Base-by-base conservation (phyloP, 306 rosid species). In the Glycine latifolia region DNA sequence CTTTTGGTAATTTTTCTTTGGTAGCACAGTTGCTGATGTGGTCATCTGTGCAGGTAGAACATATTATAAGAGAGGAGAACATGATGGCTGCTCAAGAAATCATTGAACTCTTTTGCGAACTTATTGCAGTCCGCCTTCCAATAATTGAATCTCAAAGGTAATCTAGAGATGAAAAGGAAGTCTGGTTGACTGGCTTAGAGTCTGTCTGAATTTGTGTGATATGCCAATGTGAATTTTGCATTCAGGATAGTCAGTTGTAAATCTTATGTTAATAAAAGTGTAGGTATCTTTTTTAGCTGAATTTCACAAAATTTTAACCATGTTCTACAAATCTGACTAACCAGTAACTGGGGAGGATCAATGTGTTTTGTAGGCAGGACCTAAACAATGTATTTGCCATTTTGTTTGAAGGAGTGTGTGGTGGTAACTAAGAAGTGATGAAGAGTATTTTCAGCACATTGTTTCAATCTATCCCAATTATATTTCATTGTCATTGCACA, bases 51-150 rank as follows among this genome's bases (percentile, higher is more conserved):
- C 90, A 95, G 99, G 96, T 95, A 10, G 98, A 95, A 77, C 99
- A 95, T 89, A 91, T 95, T 75, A 87, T 93, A 74, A 89, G 97
- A 83, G 99, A 95, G 84, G 98, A 95, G 92, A 95, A 93, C 67
- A 95, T 93, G 97, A 93, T 93, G 92, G 99, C 98, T 44, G 97
- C 99, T 71, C 99, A 95, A 76, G 99, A 95, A 89, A 88, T 95
- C 83, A 72, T 95, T 67, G 99, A 91, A 86, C 90, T 95, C 39
- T 93, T 90, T 79, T 84, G 89, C 46, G 98, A 95, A 87, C 99
- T 95, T 66, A 88, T 95, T 72, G 44, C 88, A 7, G 96, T 93
- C 69, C 94, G 98, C 59, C 98, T 95, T 84, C 99, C 98, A 11
- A 91, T 95, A 81, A 87, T 95, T 65, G 99, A 95, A 78, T 73